These are phyloP conservation scores for Rutstroemia sp. DNA, from an alignment of 2,329 filamentous ascomycete genomes.

Conservation along the genomic window DNA sequence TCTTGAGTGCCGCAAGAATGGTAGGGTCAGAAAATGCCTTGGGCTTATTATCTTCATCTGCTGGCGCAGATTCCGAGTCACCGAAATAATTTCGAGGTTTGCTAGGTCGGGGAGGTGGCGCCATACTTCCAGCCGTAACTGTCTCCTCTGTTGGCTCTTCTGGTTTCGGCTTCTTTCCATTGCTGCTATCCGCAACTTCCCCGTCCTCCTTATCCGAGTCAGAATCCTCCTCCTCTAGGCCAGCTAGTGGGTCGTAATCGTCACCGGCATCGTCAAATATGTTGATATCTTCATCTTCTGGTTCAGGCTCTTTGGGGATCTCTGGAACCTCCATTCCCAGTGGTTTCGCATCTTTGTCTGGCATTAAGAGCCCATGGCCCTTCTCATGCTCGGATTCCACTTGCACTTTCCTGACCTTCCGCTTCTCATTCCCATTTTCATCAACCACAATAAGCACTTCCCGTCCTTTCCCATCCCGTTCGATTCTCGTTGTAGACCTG, in stretches of 20 bases:
- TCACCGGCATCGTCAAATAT: conserved; percentile 61
- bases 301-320: conserved; percentile 37
- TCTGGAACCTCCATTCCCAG: conserved; percentile 61
- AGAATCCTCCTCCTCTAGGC: conserved; percentile 38
- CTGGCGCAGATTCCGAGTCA: conserved; percentile 42
- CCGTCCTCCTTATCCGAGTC: conserved; percentile 36
- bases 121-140: conserved; percentile 31
- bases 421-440: conserved; percentile 58
- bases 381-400: conserved; percentile 33
- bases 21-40: conserved; percentile 64
- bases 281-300: conserved; percentile 50
- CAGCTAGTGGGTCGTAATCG: conserved; percentile 61
- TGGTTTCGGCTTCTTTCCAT: conserved; percentile 13
- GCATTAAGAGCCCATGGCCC: conserved; percentile 39
- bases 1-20: conserved; percentile 77
- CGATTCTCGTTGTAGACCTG: conserved; percentile 49
- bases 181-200: conserved; percentile 31
- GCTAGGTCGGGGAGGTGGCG: conserved; percentile 37
- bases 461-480: conserved; percentile 51
- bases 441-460: conserved; percentile 60
- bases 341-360: conserved; percentile 48
- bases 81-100: conserved; percentile 54
- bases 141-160: conserved; percentile 5
- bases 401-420: conserved; percentile 52
- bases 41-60: conserved; percentile 30